phyloP scores from a whole-genome alignment of 257 asterid species.

The Hygrophila difformis region DNA sequence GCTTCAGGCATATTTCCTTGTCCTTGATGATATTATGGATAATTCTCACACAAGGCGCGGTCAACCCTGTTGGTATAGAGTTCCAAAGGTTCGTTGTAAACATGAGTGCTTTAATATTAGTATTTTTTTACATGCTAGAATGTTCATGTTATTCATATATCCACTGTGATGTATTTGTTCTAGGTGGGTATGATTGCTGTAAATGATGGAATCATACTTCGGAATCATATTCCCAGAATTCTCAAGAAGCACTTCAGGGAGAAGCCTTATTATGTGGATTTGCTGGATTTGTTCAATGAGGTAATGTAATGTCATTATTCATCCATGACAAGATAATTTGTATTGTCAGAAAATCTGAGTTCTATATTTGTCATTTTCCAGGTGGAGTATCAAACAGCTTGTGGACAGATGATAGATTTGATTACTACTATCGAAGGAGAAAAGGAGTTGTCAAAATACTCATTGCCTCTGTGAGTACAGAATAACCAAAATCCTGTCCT shows the following conservation, averaged over 20 bases:
- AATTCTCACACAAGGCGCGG: constrained; percentile 82
- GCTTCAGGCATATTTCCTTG: constrained; percentile 96
- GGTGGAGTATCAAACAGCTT: constrained; percentile 61
- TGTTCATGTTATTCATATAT: constrained; percentile 5
- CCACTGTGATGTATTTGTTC: constrained; percentile 15
- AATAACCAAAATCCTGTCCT: constrained; percentile 2
- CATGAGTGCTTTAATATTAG: constrained; percentile 14
- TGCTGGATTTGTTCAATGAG: constrained; percentile 91
- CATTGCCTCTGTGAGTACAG: constrained; percentile 72
- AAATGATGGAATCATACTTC: constrained; percentile 80
- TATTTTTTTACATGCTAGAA: neutral
- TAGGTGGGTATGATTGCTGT: constrained; percentile 92
- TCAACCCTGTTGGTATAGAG: constrained; percentile 86
- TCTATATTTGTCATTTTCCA: constrained; percentile 8
- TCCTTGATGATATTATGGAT: constrained; percentile 92
- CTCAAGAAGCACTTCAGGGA: constrained; percentile 85
- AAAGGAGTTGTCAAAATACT: constrained; percentile 80
- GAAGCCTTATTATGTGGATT: constrained; percentile 79
- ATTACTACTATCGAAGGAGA: constrained; percentile 85
- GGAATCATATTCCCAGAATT: constrained; percentile 92
- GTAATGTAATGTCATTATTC: constrained; percentile 26
- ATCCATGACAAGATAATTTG: constrained; percentile 11
- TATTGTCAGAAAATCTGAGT: constrained; percentile 1
- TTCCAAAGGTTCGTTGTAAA: constrained; percentile 56
- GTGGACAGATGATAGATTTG: constrained; percentile 96